Conservation (phyloP, 2,329 filamentous ascomycete species). For the Neofusicoccum umdonicola region DNA sequence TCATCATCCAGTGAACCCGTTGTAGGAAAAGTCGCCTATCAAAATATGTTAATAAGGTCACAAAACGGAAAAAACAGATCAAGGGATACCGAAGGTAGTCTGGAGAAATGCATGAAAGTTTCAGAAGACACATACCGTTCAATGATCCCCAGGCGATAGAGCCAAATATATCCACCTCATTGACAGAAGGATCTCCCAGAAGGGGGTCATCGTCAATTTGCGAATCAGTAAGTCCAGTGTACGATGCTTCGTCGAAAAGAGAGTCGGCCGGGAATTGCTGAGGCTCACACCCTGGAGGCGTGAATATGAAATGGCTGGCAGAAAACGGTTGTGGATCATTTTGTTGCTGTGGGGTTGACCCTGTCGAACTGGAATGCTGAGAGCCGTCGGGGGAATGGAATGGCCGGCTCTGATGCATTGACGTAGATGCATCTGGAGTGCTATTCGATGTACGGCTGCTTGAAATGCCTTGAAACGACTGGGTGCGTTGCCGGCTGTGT, state of each 20-base stretch:
- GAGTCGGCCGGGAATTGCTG: not conserved
- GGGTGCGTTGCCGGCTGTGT: not conserved
- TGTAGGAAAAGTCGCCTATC: not conserved
- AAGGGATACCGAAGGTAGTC: too few species aligned
- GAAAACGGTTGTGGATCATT: not conserved
- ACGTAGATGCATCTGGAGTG: not conserved
- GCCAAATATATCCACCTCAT: conserved; percentile 14
- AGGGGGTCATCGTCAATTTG: not conserved
- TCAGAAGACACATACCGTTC: not conserved
- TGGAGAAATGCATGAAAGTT: too few species aligned
- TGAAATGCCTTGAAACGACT: not conserved
- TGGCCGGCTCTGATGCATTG: not conserved
- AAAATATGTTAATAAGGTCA: too few species aligned
- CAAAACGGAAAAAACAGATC: too few species aligned
- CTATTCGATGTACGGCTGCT: not conserved
- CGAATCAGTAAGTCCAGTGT: not conserved
- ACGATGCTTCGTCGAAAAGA: not conserved
- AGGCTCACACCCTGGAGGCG: not conserved
- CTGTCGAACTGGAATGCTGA: not conserved
- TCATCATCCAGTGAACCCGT: not conserved
- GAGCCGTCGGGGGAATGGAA: not conserved
- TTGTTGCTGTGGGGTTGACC: not conserved
- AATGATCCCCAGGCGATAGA: conserved; percentile 11
- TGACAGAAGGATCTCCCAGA: conserved; percentile 7
- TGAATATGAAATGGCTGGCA: conserved; percentile 10